Evolutionary conservation across 2,329 filamentous ascomycete genomes (phyloP), one percentile per base, ranked within the genome.

Genomic region (Penicillium sp.): DNA sequence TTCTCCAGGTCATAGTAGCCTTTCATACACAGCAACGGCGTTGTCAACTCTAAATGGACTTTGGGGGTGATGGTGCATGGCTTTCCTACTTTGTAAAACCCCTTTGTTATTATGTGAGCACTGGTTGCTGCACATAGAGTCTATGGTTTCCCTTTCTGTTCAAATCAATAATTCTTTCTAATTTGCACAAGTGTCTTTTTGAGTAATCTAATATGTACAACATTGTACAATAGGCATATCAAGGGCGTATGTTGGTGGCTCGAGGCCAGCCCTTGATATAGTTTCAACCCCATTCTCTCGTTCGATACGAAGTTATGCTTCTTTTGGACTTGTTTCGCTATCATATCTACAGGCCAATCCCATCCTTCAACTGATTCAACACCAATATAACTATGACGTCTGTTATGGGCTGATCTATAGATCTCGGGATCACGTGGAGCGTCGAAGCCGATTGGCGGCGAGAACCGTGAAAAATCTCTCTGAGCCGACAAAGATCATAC

Each of bases 361-460:
- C 7, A 15, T 21, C 12, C 24, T 38, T 5, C 21, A 42, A 33
- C 7, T 10, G 4, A 10, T 24, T 17, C n/a, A 26, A 28, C 38
- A n/a, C 38, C 28, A 31, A 38, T 31, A 9, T 28, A 19, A n/a
- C 41, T 13, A 48, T 53, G 51, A 55, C 48, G 46, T 57, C 47
- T 48, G 12, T 52, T 40, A 38, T 31, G 32, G 46, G 46, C 24
- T 13, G 45, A 49, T 44, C 19, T 51, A 53, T 54, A 55, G n/a
- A 52, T 54, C 13, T 31, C 42, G 19, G 41, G 17, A 57, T 62
- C 60, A 62, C 60, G 60, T 62, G 60, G 39, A 37, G 10, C 10
- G 6, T n/a, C 24, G 43, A 42, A 53, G 46, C 58, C 59, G 59
- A 59, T 58, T 58, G 54, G 59, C 56, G 59, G 60, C 60, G 55